A percentile compares a stretch with the other conserved stretches of the same genome.
phyloP scores from a whole-genome alignment of 2,329 filamentous ascomycete species.

The Amphichorda felina region DNA sequence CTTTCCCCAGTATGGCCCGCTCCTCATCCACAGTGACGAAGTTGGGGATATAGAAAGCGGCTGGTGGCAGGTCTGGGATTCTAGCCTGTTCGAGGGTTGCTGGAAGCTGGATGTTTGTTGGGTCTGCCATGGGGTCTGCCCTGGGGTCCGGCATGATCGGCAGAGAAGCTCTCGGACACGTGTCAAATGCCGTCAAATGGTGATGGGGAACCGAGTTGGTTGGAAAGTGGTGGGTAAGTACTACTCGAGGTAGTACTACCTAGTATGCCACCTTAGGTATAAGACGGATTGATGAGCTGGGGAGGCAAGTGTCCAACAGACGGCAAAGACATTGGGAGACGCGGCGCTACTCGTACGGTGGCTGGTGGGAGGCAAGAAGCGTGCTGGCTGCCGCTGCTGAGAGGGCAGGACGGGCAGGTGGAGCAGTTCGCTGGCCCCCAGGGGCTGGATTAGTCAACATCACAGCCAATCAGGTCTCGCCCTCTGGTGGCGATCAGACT shows the following conservation, averaged over 20 bases:
- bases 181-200: too few species aligned
- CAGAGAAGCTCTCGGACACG: too few species aligned
- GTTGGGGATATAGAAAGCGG: slow-evolving; percentile 74
- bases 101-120: slow-evolving; percentile 20
- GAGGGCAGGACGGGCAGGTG: not conserved
- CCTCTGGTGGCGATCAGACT: slow-evolving; percentile 19
- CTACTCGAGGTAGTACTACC: too few species aligned
- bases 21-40: slow-evolving; percentile 76
- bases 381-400: not conserved
- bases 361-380: not conserved
- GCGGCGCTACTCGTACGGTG: too few species aligned
- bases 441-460: slow-evolving; percentile 1
- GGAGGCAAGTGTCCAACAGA: too few species aligned
- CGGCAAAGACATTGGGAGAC: too few species aligned
- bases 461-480: slow-evolving; percentile 18
- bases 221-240: too few species aligned
- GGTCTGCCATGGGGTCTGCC: not conserved
- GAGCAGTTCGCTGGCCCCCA: not conserved
- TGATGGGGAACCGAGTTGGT: too few species aligned
- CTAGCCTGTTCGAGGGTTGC: slow-evolving; percentile 35
- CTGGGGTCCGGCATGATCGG: too few species aligned
- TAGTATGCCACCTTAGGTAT: too few species aligned
- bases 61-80: slow-evolving; percentile 44
- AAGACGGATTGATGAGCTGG: too few species aligned
- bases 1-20: slow-evolving; percentile 56